Evolutionary conservation across 768 basidiomycete species (phyloP), one percentile per base, ranked within the genome.

Genomic region (Mrakia blollopis): DNA sequence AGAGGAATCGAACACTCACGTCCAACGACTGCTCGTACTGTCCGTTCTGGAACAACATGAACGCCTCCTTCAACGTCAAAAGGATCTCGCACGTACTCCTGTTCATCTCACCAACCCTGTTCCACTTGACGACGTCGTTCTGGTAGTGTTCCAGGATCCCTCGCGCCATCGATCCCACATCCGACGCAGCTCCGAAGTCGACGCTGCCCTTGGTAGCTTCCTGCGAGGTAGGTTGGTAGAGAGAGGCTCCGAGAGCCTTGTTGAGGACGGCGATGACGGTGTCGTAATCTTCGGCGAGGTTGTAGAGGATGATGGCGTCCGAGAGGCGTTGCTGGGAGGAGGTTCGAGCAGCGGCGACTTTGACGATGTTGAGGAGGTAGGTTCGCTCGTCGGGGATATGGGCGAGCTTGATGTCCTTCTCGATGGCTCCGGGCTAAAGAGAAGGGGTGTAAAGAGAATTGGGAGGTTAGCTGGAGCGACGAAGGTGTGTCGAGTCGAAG

Each of bases 241-340:
- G 86, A 0, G 92, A 91, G 81, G 90, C 91, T 23, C 94, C 93
- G 2, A 99, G 87, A 2, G 93, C 92, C 74, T 89, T 89, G 21
- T 93, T 93, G 50, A 98, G 90, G 73, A 92, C 92, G 10, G 89
- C 87, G 60, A 98, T 88, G 74, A 98, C 96, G 35, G 92, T 93
- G 21, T 88, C 85, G 82, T 94, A 94, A 79, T 95, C 92, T 47
- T 92, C 92, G 0, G 95, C 95, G 52, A 98, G 89, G 84, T 98
- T 95, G 85, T 94, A 98, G 62, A 99, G 86, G 82, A 94, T 93
- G 85, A 98, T 94, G 3, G 94, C 94, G 82, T 98, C 94, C 2
- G 90, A 87, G 54, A 92, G 82, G 44, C 92, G 91, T 81, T 93
- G 90, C 81, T 94, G 94, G 73, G 91, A 88, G 81, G 93, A 89